phyloP scores from a whole-genome alignment of 768 basidiomycete species.

The Strobilomyces echinocephalus region DNA sequence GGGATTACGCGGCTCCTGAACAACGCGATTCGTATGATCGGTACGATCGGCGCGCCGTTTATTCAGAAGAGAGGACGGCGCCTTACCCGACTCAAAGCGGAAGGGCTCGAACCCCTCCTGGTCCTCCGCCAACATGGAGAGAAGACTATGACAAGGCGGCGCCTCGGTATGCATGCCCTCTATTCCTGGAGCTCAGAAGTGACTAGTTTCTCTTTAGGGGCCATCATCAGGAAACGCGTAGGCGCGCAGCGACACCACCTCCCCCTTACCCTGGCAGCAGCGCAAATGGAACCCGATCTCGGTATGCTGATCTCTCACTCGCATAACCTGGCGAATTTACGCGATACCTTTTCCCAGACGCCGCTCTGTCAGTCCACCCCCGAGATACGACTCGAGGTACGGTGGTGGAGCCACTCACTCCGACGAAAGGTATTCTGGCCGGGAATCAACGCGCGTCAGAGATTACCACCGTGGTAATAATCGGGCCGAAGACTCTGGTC shows the following conservation, averaged over 20 bases:
- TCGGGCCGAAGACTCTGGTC: constrained; percentile 29
- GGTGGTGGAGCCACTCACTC: constrained; percentile 35
- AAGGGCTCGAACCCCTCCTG: constrained; percentile 50
- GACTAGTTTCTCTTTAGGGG: constrained; percentile 1
- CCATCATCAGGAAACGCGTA: constrained; percentile 36
- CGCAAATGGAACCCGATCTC: constrained; percentile 37
- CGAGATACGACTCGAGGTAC: constrained; percentile 51
- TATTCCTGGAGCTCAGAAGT: neutral
- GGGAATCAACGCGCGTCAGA: constrained; percentile 31
- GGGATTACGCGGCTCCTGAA: constrained; percentile 38
- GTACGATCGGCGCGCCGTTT: constrained; percentile 46
- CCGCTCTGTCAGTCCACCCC: constrained; percentile 65
- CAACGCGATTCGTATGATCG: constrained; percentile 57
- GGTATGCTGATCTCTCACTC: constrained; percentile 27
- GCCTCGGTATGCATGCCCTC: constrained; percentile 42
- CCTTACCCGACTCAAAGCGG: constrained; percentile 44
- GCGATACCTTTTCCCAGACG: constrained; percentile 39
- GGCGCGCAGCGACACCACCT: constrained; percentile 47
- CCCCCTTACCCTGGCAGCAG: constrained; percentile 49
- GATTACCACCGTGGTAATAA: constrained; percentile 36
- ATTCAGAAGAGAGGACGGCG: constrained; percentile 40
- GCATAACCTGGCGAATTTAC: neutral
- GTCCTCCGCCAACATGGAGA: constrained; percentile 48
- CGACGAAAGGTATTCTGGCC: constrained; percentile 48
- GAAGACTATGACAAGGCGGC: constrained; percentile 61